Percentiles rank a stretch among this genome's conserved stretches.
These are phyloP conservation scores for Lodderomyces orthopsilosis DNA, from an alignment of 1,139 yeast genomes.

Conservation along the genomic window DNA sequence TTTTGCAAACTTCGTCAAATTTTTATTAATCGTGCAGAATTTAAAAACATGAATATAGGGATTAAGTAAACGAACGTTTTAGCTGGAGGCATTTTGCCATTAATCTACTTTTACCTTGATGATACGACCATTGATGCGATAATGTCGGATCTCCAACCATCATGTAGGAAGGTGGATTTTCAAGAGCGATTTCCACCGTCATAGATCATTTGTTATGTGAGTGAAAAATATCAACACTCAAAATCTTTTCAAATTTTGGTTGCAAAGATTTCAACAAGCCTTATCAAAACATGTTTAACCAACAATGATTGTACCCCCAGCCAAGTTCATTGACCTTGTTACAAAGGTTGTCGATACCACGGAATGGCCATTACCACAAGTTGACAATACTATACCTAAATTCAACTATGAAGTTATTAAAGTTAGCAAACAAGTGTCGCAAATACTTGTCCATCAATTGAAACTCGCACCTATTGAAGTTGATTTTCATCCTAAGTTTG, in stretches of 20 bases:
- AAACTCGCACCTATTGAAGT: neutral
- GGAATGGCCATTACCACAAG: conserved; percentile 1
- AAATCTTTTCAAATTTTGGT: neutral
- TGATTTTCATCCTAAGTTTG: neutral
- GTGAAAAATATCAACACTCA: too few species aligned
- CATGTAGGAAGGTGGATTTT: too few species aligned
- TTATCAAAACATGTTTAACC: neutral
- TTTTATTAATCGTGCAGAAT: too few species aligned
- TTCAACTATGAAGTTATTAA: conserved; percentile 1
- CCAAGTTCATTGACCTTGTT: conserved; percentile 1
- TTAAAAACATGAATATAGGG: too few species aligned
- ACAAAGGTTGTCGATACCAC: neutral
- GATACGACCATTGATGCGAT: too few species aligned
- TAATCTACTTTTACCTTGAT: too few species aligned
- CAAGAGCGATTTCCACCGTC: too few species aligned
- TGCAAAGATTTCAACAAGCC: neutral
- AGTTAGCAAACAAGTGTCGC: neutral
- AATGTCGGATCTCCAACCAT: too few species aligned
- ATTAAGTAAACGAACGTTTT: too few species aligned
- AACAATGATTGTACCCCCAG: neutral
- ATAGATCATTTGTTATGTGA: too few species aligned
- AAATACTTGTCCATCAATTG: neutral
- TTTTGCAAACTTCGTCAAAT: too few species aligned
- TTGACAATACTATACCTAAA: neutral
- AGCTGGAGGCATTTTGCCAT: too few species aligned